Percentiles rank a stretch among this genome's conserved stretches.
Conservation (phyloP, 441 rosid species). For the Lepidium campestre region DNA sequence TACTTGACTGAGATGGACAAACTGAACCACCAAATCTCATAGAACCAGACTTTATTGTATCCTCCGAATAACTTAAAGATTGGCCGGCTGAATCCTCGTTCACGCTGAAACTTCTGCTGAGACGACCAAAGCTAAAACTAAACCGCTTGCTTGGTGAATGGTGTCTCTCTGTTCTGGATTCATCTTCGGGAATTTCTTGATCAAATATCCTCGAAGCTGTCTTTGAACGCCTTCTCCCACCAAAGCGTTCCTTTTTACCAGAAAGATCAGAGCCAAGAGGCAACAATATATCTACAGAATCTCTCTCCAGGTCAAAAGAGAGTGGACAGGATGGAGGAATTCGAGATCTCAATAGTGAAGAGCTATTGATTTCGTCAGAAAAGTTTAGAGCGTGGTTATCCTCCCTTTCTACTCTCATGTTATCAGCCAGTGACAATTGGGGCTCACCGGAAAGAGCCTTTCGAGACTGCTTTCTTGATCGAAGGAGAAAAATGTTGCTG, state of each 20-base stretch:
- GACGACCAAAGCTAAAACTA: slow-evolving; percentile 71
- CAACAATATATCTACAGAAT: slow-evolving; percentile 24
- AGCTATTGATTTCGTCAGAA: neutral
- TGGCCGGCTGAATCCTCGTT: slow-evolving; percentile 53
- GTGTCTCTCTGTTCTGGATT: slow-evolving; percentile 38
- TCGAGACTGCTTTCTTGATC: slow-evolving; percentile 21
- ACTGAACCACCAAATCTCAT: slow-evolving; percentile 36
- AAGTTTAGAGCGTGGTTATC: neutral
- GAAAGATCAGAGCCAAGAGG: slow-evolving; percentile 22
- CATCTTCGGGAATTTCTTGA: slow-evolving; percentile 37
- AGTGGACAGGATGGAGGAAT: slow-evolving; percentile 45
- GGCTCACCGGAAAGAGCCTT: slow-evolving; percentile 2
- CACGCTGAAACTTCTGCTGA: slow-evolving; percentile 68
- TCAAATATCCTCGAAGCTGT: slow-evolving; percentile 34
- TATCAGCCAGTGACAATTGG: slow-evolving; percentile 1
- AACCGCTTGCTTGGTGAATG: slow-evolving; percentile 62
- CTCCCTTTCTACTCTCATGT: neutral
- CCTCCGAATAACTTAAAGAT: slow-evolving; percentile 38
- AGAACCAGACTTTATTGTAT: slow-evolving; percentile 51
- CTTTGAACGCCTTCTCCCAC: slow-evolving; percentile 26
- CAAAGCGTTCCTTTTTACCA: slow-evolving; percentile 23
- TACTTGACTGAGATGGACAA: slow-evolving; percentile 29
- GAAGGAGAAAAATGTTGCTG: slow-evolving; percentile 20
- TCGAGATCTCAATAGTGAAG: slow-evolving; percentile 26
- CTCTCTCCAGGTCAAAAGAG: slow-evolving; percentile 32